Evolutionary conservation across 208 protist species (phyloP), one percentile per base, ranked within the genome.

Genomic region (Leishmania martiniquensis): DNA sequence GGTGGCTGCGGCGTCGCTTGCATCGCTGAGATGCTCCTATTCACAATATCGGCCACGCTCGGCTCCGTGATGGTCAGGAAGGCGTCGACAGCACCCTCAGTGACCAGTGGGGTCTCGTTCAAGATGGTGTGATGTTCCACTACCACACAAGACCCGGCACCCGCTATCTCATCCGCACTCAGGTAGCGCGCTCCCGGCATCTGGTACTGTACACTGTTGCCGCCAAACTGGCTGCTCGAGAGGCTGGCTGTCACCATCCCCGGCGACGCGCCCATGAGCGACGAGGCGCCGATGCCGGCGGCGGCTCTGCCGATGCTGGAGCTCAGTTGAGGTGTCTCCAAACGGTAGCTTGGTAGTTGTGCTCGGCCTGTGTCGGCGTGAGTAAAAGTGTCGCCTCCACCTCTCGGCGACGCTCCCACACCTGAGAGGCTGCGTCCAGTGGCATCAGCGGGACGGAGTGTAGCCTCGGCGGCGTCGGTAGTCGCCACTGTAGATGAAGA

Each of bases 131-230:
- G 84, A 22, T 82, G 80, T 49, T 87, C 84, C 47, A 85, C 74
- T 22, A 76, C 74, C 9, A 84, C 79, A 25, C 54, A 59, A 37
- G 74, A 47, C 10, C 55, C 71, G 7, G 47, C 57, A 29, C 76
- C 71, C 17, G 45, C 34, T 42, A 84, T 42, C 51, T 87, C 81
- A 1, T 80, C 78, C 29, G 71, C 76, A 3, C 57, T 81, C n/a
- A 87, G 51, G 82, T 91, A 91, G 29, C 77, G 82, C 15, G 84
- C 76, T 57, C 82, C 84, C 13, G 84, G 84, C 10, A 86, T 47
- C 65, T 78, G 76, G 72, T 91, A 91, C 75, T 83, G 76, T 44
- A 83, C 77, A 67, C 77, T 82, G 52, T 67, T 67, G 20, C 44
- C 78, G 2, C 78, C 78, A 22, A 68, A 77, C 42, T 69, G 70